Base-by-base conservation (phyloP, 441 rosid species). In the Rhodomyrtus psidioides region DNA sequence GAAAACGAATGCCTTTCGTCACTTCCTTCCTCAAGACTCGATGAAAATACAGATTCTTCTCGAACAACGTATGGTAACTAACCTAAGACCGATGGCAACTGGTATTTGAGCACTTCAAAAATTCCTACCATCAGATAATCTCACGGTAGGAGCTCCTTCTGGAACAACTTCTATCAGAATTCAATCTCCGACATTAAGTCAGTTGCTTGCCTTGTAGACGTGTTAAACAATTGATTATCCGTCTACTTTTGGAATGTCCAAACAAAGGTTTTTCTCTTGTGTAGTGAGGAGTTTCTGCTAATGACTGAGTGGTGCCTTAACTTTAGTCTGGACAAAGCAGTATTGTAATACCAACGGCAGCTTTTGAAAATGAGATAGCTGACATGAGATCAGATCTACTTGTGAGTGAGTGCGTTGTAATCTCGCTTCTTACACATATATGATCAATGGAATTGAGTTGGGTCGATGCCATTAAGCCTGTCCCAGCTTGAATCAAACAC, bases 1-100 rank as follows among this genome's bases (percentile, higher is more conserved):
- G n/a, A n/a, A n/a, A n/a, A n/a, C n/a, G n/a, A n/a, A n/a, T n/a
- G n/a, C n/a, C n/a, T n/a, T n/a, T n/a, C n/a, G n/a, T 16, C 74
- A 60, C 74, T 60, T 60, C 70, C 70, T 15, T 27, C 70, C 39
- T 30, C 75, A 8, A 8, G 10, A 16, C 23, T 15, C 28, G 39
- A 28, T 60, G 39, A 28, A 60, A 16, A 16, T 8, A 10, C 23
- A 7, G 3, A 42, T 60, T 62, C 21, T 16, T 30, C 42, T 62
- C 12, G 12, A 62, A 16, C 39, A 17, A 3, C 44, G 9, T 62
- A 30, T 9, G 7, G 9, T 27, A 62, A 62, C 7, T 30, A 19
- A 30, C 42, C 13, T 2, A 62, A 30, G 12, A 30, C 12, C 44
- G 12, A 30, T 2, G 0, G 0, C 23, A 0, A 4, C 14, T 16